Conservation (phyloP, 2,329 filamentous ascomycete genomes). For the Davidsoniella neocaledoniae region DNA sequence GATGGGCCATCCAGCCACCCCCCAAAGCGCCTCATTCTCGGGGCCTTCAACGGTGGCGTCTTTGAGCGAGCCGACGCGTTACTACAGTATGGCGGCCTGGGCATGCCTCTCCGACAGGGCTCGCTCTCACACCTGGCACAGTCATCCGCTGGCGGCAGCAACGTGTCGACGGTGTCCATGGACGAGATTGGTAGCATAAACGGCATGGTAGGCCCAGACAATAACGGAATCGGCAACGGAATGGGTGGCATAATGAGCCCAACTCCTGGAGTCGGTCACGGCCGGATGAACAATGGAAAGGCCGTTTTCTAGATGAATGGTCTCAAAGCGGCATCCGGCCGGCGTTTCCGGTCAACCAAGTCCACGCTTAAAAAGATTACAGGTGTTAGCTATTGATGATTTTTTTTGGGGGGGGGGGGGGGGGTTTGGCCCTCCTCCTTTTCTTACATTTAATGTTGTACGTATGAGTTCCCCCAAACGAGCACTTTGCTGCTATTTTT, state of each 20-base stretch:
- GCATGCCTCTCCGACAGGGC: slow-evolving; percentile 34
- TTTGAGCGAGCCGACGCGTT: slow-evolving; percentile 40
- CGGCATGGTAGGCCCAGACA: slow-evolving; percentile 3
- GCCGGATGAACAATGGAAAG: slow-evolving; percentile 24
- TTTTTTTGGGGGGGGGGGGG: too few species aligned
- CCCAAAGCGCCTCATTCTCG: slow-evolving; percentile 39
- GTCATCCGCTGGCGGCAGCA: slow-evolving; percentile 10
- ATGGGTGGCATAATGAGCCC: slow-evolving; percentile 10
- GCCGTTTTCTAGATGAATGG: slow-evolving; percentile 20
- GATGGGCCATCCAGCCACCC: slow-evolving; percentile 65
- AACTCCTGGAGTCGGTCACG: slow-evolving; percentile 12
- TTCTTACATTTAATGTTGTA: too few species aligned
- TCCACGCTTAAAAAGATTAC: too few species aligned
- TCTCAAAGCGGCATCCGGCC: too few species aligned
- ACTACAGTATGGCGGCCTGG: slow-evolving; percentile 39
- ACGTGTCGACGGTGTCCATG: slow-evolving; percentile 10
- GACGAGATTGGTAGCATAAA: slow-evolving; percentile 8
- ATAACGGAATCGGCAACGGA: neutral
- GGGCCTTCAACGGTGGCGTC: slow-evolving; percentile 39
- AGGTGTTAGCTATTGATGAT: too few species aligned
- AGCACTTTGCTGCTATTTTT: neutral
- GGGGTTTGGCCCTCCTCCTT: neutral
- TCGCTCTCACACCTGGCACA: slow-evolving; percentile 15
- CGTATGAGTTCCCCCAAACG: too few species aligned
- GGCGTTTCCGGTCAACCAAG: too few species aligned